These are phyloP conservation scores for Exophiala alcalophila DNA, from an alignment of 2,329 filamentous ascomycete genomes.

Conservation along the genomic window DNA sequence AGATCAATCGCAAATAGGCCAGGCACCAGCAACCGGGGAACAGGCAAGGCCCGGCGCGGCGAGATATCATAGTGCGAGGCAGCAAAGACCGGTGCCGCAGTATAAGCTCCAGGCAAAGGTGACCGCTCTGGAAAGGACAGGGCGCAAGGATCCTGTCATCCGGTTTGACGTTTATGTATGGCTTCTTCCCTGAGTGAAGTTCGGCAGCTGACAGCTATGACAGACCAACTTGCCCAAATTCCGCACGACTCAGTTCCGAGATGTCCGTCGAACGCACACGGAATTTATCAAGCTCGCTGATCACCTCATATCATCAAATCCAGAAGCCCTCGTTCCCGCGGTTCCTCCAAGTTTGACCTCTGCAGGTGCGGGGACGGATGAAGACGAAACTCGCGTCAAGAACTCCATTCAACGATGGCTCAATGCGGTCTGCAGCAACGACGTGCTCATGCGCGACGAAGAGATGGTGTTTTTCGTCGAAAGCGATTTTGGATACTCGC, in stretches of 20 bases:
- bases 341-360: constrained; percentile 93
- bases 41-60: constrained; percentile 38
- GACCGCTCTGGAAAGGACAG: constrained; percentile 84
- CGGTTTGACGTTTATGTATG: constrained; percentile 95
- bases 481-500: constrained; percentile 96
- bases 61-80: constrained; percentile 47
- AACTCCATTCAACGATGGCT: constrained; percentile 89
- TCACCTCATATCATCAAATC: constrained; percentile 95
- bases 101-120: constrained; percentile 93
- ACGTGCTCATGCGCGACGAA: constrained; percentile 89
- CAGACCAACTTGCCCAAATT: constrained; percentile 99
- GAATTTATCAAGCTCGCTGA: constrained; percentile 96
- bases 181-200: constrained; percentile 1
- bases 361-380: constrained; percentile 90
- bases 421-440: constrained; percentile 87
- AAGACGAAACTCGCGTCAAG: constrained; percentile 89
- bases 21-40: constrained; percentile 22
- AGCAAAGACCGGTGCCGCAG: constrained; percentile 57
- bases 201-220: constrained; percentile 14
- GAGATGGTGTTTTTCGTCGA: constrained; percentile 99
- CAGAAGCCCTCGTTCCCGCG: constrained; percentile 88
- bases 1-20: constrained; percentile 16
- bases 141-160: constrained; percentile 91
- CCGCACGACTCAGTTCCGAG: constrained; percentile 94
- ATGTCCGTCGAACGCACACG: constrained; percentile 90